Percentiles rank a stretch among this genome's conserved stretches.
These are phyloP conservation scores for Alternaria postmessia DNA, from an alignment of 2,329 filamentous ascomycete species.

Conservation along the genomic window DNA sequence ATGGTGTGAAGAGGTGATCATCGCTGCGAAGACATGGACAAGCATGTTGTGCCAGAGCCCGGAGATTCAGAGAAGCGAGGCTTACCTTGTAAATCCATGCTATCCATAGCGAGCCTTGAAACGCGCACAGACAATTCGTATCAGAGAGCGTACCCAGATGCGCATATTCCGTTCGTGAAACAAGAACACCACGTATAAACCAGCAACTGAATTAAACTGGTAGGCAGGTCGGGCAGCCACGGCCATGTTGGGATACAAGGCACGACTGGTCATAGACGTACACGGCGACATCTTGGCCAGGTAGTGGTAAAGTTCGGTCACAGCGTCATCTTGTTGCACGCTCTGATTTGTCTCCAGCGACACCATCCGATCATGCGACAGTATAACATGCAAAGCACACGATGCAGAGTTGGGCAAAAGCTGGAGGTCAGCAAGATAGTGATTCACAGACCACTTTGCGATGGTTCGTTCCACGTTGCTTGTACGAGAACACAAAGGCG, in stretches of 20 bases:
- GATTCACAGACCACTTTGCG: slow-evolving; percentile 17
- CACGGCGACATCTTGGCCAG: slow-evolving; percentile 11
- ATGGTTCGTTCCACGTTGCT: slow-evolving; percentile 44
- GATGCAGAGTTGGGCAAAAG: slow-evolving; percentile 4
- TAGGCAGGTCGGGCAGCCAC: not conserved
- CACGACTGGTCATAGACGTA: slow-evolving; percentile 7
- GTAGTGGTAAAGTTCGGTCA: slow-evolving; percentile 3
- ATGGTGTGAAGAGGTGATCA: slow-evolving; percentile 10
- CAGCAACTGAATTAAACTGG: not conserved
- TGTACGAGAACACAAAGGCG: slow-evolving; percentile 15
- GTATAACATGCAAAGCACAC: slow-evolving; percentile 11
- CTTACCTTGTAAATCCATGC: not conserved
- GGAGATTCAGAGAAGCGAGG: not conserved
- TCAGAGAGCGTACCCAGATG: not conserved
- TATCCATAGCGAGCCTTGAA: not conserved
- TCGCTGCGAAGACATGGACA: slow-evolving; percentile 16
- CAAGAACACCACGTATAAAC: not conserved
- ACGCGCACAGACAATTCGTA: not conserved
- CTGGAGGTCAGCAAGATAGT: slow-evolving; percentile 17
- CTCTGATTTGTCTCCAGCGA: slow-evolving; percentile 3
- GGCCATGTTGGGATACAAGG: slow-evolving; percentile 9
- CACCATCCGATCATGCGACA: slow-evolving; percentile 19
- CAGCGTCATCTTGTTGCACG: slow-evolving; percentile 1
- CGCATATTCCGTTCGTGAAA: not conserved
- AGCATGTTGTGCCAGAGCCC: slow-evolving; percentile 3